Base-by-base conservation (phyloP, 805 yeast species). In the Nakazawaea ernobii region DNA sequence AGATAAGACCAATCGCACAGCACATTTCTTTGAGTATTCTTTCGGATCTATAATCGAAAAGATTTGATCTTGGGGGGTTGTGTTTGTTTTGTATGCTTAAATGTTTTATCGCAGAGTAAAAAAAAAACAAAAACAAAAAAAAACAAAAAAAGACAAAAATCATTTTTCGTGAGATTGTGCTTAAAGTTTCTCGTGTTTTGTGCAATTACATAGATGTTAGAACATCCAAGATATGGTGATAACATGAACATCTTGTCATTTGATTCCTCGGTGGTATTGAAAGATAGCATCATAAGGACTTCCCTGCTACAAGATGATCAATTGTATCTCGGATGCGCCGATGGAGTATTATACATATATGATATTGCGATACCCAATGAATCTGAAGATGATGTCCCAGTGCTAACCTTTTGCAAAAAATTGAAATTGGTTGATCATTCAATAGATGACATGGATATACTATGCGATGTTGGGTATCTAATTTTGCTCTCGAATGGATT, bases 401-500 rank as follows among this genome's bases (percentile, higher is more conserved):
- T 35, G 24, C 27, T 35, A n/a, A 13, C 6, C 11, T 29, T 36
- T 11, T 26, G 35, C 11, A 17, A 35, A 17, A n/a, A 37, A 36
- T 24, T 17, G 33, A 37, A 38, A 30, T 20, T 44, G 29, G 7
- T 17, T 30, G 46, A 49, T 27, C 45, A 55, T 9, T 32, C 67
- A 9, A 60, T 66, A 15, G 57, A 57, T 1, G 63, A 66, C 47
- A 51, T 71, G 15, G 67, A 60, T 15, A 55, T 63, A 10, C 43
- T 70, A 29, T 55, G 62, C 9, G 60, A 58, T 27, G 55, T 68
- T 24, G 61, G 62, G 14, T 59, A 59, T 24, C 45, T 71, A 33
- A 55, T 66, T 2, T 54, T 61, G 4, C 52, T 69, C 9, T 57
- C 62, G 4, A 66, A 61, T 33, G 54, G 56, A 10, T 41, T 59